These are phyloP conservation scores for Arthrobotrys sinensis DNA, from an alignment of 2,329 filamentous ascomycete species.

Conservation along the genomic window DNA sequence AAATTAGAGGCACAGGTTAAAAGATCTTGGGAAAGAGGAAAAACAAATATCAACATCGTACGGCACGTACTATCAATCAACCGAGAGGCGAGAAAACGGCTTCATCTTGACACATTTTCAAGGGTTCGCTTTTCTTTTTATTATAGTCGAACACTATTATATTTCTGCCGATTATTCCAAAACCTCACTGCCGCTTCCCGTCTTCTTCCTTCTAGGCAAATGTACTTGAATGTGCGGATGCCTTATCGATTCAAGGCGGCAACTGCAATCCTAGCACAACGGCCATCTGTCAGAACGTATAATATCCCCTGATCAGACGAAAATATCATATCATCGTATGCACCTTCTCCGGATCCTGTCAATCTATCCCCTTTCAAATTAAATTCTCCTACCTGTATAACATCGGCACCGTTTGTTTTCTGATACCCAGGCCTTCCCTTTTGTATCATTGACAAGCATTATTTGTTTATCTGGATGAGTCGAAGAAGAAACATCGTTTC, in stretches of 20 bases:
- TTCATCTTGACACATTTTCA: slow-evolving; percentile 47
- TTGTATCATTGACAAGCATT: slow-evolving; percentile 24
- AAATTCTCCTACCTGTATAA: slow-evolving; percentile 45
- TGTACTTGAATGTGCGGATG: slow-evolving; percentile 57
- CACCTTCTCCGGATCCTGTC: slow-evolving; percentile 49
- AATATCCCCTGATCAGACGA: slow-evolving; percentile 57
- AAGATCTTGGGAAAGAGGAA: slow-evolving; percentile 12
- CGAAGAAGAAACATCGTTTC: slow-evolving; percentile 51
- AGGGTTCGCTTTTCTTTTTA: slow-evolving; percentile 23
- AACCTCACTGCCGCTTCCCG: slow-evolving; percentile 51
- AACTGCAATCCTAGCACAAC: slow-evolving; percentile 57
- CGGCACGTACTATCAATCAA: slow-evolving; percentile 31
- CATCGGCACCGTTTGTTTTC: slow-evolving; percentile 33
- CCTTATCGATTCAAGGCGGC: slow-evolving; percentile 61
- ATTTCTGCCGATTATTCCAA: slow-evolving; percentile 53
- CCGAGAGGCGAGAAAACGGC: slow-evolving; percentile 33
- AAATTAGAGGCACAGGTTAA: slow-evolving; percentile 36
- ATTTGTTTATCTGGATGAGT: slow-evolving; percentile 40
- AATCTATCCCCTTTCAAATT: slow-evolving; percentile 47
- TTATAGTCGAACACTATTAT: slow-evolving; percentile 41
- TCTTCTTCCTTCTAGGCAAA: slow-evolving; percentile 45
- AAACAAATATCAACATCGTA: slow-evolving; percentile 37
- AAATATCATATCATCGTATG: slow-evolving; percentile 30
- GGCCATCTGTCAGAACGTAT: slow-evolving; percentile 52
- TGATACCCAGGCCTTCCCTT: slow-evolving; percentile 24